A percentile compares a stretch with the other conserved stretches of the same genome.
Conservation (phyloP, 148 eudicot species). For the Vaccinium myrtillus region DNA sequence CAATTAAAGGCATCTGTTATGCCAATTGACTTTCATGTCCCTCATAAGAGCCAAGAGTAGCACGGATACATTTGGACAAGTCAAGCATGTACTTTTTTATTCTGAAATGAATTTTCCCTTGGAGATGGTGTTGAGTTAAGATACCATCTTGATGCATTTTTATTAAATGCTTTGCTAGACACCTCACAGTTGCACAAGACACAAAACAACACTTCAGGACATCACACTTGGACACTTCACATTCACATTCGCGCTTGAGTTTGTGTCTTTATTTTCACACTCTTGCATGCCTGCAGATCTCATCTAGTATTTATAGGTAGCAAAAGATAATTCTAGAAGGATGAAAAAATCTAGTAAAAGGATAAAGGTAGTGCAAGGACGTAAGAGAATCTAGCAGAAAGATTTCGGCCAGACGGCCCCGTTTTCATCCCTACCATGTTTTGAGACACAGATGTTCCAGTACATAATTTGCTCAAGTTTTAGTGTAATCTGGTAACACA, state of each 20-base stretch:
- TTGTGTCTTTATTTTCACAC: not conserved
- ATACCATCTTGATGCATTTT: not conserved
- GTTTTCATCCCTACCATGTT: not conserved
- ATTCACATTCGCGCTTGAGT: not conserved
- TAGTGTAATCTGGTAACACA: not conserved
- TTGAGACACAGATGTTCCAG: not conserved
- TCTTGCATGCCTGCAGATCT: not conserved
- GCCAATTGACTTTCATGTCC: not conserved
- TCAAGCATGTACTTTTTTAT: not conserved
- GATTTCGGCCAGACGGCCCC: too few relatives aligned
- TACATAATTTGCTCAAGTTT: not conserved
- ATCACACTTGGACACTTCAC: not conserved
- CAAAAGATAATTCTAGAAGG: not conserved
- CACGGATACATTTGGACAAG: not conserved
- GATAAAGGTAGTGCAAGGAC: too few relatives aligned
- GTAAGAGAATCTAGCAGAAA: too few relatives aligned
- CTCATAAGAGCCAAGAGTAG: constrained; percentile 6
- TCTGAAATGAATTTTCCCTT: not conserved
- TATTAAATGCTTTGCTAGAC: not conserved
- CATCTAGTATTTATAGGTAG: not conserved
- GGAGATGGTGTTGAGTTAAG: not conserved
- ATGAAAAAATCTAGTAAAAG: not conserved
- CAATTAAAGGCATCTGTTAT: not conserved
- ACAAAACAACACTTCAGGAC: too few relatives aligned
- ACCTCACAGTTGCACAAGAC: not conserved